Base-by-base conservation (phyloP, 164 flowering plant genomes). In the Stephania cephalantha region DNA sequence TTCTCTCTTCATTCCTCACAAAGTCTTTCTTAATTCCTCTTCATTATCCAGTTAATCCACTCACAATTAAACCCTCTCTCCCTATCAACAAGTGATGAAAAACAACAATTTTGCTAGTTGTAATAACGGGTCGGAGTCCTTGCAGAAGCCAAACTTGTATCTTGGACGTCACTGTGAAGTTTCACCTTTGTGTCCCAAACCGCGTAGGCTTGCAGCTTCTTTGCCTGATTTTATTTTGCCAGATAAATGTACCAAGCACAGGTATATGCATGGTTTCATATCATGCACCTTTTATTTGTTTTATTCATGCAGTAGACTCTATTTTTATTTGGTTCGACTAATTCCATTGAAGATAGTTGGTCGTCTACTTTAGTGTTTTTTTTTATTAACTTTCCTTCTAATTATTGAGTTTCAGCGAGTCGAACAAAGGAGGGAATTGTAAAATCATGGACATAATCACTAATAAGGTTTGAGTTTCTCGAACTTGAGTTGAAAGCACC, bases 181-280 rank as follows among this genome's bases (percentile, higher is more conserved):
- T 2, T 76, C 12, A 69, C 90, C 86, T 9, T 70, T 86, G 17
- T 89, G 92, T 67, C 92, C 92, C 0, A 87, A 86, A 73, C 92
- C 92, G 63, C 87, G 87, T 17, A 83, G 89, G 18, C 79, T 74
- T 0, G 82, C 79, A 22, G 70, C 87, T 15, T 46, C 80, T 22
- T 2, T 84, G 0, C 88, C 90, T 29, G 89, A 85, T 7, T 78
- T 86, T 58, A 86, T 89, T 78, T 78, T 78, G 71, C 87, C 87
- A 18, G 76, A 69, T 30, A 78, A 71, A 75, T 87, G 90, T 46
- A 69, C 12, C 76, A 82, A 78, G 25, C 85, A 89, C 80, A 84
- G 84, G 88, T 86, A 48, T 13, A 15, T 50, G n/a, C n/a, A n/a
- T n/a, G 69, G 0, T 6, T 20, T 18, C 48, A 6, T 9, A 8